Conservation (phyloP, 805 yeast species). For the Schizosaccharomyces cryophilus region DNA sequence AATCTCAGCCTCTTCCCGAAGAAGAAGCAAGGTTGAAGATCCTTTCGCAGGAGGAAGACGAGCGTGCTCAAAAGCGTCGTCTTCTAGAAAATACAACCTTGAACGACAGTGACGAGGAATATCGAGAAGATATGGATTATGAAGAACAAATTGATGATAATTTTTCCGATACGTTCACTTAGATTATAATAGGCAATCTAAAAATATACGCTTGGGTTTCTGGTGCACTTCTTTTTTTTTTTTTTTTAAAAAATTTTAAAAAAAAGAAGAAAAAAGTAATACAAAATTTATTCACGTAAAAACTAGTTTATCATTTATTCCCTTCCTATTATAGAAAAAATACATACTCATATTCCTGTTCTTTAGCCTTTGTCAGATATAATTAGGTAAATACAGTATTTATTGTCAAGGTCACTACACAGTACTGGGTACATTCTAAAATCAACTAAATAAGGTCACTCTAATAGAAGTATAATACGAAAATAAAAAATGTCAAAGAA, state of each 20-base stretch:
- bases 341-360: no score
- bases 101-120: constrained; percentile 1
- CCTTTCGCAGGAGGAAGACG: constrained; percentile 1
- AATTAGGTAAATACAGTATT: no score
- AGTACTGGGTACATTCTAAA: no score
- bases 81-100: not conserved
- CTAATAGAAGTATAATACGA: not conserved
- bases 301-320: no score
- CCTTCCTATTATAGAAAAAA: no score
- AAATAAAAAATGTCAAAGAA: not conserved
- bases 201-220: no score
- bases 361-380: no score
- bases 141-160: not conserved
- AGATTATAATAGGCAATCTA: not conserved
- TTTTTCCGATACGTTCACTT: not conserved
- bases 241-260: no score
- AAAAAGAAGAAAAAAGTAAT: no score
- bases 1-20: not conserved
- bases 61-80: not conserved
- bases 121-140: not conserved
- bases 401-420: no score
- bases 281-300: no score
- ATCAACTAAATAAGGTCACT: not conserved
- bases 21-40: not conserved
- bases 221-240: no score